Percentiles rank a stretch among this genome's conserved stretches.
phyloP scores from a whole-genome alignment of 176 grass and related monocot genomes.

The barley (Hordeum vulgare) region MorexV3_pseudomolecules_assembly NC_058518.1:223258533-223259032 shows the following conservation, averaged over 20 bases:
- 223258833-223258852: constrained; percentile 99
- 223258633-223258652: constrained; percentile 98
- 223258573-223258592: constrained; percentile 1
- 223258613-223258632: constrained; percentile 89
- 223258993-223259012: constrained; percentile 73
- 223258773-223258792: constrained; percentile 68
- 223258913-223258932: constrained; percentile 55
- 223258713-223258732: constrained; percentile 20
- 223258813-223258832: constrained; percentile 96
- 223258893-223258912: constrained; percentile 24
- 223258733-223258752: not conserved
- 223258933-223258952: constrained; percentile 99
- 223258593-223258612: constrained; percentile 68
- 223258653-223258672: constrained; percentile 98
- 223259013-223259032: constrained; percentile 51
- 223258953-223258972: constrained; percentile 88
- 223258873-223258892: constrained; percentile 16
- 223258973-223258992: constrained; percentile 83
- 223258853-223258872: constrained; percentile 50
- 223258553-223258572: not conserved
- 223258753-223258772: constrained; percentile 35
- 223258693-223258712: constrained; percentile 26
- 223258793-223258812: constrained; percentile 84
- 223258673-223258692: constrained; percentile 97
- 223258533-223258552: not conserved